Base-by-base conservation (phyloP, 495 filamentous ascomycete genomes). In the Penicillium odoratum region DNA sequence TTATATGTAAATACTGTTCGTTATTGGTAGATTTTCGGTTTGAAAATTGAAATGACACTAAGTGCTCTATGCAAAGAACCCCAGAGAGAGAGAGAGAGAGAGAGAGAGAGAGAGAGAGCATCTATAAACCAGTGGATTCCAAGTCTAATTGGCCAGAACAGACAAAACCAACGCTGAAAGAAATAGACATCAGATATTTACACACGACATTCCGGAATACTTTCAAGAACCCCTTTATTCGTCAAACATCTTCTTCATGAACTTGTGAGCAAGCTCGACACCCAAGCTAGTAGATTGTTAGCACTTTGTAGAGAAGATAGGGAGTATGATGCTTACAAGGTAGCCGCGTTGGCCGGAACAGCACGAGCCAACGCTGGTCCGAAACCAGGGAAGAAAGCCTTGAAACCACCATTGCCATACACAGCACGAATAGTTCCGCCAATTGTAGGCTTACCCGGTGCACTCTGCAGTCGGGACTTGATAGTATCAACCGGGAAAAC, bases 401-500 rank as follows among this genome's bases (percentile, higher is more conserved):
- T 94, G 65, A 86, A 71, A 3, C 94, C 94, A 38, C 93, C 93
- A 55, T 71, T 85, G 16, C 73, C 83, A 64, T 96, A 96, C 26
- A 99, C 74, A 26, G 90, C 81, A 60, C 81, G 80, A 44, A 98
- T 82, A 3, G 92, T 88, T 1, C 90, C 87, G 1, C 87, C 81
- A 38, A 99, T 88, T 1, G 90, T 93, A 26, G 91, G 88, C 57
- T 87, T 87, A 16, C 93, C 93, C 59, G 94, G 90, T 26, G 91
- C 90, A 43, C 91, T 94, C 82, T 99, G 94, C 71, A 99, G 72
- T 51, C 93, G 80, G 55, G 85, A 91, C 83, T 99, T 99, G 72
- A 99, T 85, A 0, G 94, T 99, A 67, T 99, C 94, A 53, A 99
- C 81, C 5, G 94, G 94, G 83, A 99, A 99, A 18, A 99, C 92